Evolutionary conservation across 1,284 basidiomycete species (phyloP).

Genomic region (Papiliotrema laurentii): DNA sequence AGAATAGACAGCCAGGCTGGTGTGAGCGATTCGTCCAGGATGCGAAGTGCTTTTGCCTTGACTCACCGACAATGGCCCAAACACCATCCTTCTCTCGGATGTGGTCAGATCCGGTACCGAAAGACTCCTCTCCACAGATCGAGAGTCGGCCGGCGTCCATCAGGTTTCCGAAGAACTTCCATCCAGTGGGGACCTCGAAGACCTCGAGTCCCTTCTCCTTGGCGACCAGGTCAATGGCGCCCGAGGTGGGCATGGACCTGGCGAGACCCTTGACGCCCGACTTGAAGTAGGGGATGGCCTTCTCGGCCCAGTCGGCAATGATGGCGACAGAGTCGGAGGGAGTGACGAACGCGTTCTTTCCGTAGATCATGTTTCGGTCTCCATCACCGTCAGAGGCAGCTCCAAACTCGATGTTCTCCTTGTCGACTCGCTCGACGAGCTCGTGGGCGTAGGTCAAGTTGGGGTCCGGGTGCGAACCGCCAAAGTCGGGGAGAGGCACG

Average conservation of each 20-base stretch:
- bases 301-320: constrained; percentile 92
- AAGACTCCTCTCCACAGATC: constrained; percentile 98
- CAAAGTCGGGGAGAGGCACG: constrained; percentile 86
- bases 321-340: constrained; percentile 97
- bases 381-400: constrained; percentile 97
- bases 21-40: background rate
- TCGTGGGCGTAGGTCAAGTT: constrained; percentile 97
- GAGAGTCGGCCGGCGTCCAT: constrained; percentile 98
- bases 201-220: constrained; percentile 88
- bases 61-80: constrained; percentile 87
- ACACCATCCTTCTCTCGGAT: constrained; percentile 99
- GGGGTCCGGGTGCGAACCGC: constrained; percentile 95
- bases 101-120: constrained; percentile 99
- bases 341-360: constrained; percentile 94
- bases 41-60: too few species aligned
- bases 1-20: constrained; percentile 95
- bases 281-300: constrained; percentile 93
- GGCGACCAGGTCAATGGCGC: constrained; percentile 94
- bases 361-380: constrained; percentile 99
- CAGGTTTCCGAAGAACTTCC: constrained; percentile 99
- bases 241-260: constrained; percentile 93
- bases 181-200: constrained; percentile 93
- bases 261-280: constrained; percentile 91
- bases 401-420: constrained; percentile 81
- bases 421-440: constrained; percentile 88